phyloP scores from a whole-genome alignment of 2,329 filamentous ascomycete genomes.

The Penicillium sp. region DNA sequence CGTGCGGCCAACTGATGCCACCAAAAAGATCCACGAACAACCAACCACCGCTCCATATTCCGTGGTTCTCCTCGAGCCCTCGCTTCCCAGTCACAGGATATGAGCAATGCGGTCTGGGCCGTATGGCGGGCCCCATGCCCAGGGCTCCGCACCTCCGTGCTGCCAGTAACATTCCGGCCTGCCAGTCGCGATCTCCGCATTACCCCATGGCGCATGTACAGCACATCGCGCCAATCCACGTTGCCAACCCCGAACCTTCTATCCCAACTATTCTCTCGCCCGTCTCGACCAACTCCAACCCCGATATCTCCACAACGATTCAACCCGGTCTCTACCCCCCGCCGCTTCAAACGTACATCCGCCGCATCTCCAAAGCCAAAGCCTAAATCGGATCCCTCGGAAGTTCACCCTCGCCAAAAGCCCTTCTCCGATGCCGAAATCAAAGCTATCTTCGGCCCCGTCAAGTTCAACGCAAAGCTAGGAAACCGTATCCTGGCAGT shows the following conservation, averaged over 20 bases:
- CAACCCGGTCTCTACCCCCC: slow-evolving; percentile 5
- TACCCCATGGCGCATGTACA: slow-evolving; percentile 21
- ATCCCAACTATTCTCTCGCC: background rate
- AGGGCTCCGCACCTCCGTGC: slow-evolving; percentile 33
- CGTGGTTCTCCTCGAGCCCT: background rate
- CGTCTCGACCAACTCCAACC: background rate
- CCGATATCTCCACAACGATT: background rate
- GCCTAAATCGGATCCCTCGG: slow-evolving; percentile 11
- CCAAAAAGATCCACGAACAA: slow-evolving; percentile 20
- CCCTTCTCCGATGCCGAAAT: slow-evolving; percentile 37
- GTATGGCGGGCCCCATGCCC: slow-evolving; percentile 44
- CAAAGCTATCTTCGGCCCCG: slow-evolving; percentile 37
- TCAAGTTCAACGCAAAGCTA: slow-evolving; percentile 29
- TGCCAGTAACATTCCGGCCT: slow-evolving; percentile 22
- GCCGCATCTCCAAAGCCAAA: slow-evolving; percentile 12
- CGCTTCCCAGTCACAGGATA: slow-evolving; percentile 31
- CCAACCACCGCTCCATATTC: background rate
- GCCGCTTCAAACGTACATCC: slow-evolving; percentile 26
- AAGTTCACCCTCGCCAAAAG: slow-evolving; percentile 23
- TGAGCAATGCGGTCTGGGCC: slow-evolving; percentile 45
- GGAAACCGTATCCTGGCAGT: slow-evolving; percentile 42
- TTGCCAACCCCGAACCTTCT: slow-evolving; percentile 2
- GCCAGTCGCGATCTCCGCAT: slow-evolving; percentile 25
- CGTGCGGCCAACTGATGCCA: background rate
- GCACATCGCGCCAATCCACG: slow-evolving; percentile 15